Conservation (phyloP, 2,329 filamentous ascomycete genomes). For the Coniochaeta sp. region DNA sequence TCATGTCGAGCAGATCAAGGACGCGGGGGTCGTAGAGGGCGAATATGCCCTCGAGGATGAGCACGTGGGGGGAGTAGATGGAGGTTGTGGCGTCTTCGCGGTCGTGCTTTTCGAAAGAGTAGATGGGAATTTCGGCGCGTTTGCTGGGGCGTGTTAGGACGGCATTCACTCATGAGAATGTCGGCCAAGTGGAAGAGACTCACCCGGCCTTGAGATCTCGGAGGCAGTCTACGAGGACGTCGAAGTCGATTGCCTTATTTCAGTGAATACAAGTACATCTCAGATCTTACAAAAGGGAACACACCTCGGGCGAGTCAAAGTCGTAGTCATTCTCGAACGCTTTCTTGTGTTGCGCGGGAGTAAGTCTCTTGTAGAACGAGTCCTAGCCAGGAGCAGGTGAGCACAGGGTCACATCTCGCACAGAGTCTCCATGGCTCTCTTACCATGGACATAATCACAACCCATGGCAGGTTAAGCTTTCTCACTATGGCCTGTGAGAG, state of each 20-base stretch:
- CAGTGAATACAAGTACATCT: not conserved
- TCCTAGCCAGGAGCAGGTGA: conserved; percentile 48
- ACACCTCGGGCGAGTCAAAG: conserved; percentile 80
- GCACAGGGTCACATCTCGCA: not conserved
- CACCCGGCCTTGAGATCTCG: conserved; percentile 88
- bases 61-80: conserved; percentile 92
- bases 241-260: conserved; percentile 77
- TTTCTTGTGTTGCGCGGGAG: conserved; percentile 66
- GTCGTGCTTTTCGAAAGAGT: conserved; percentile 90
- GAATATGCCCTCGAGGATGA: conserved; percentile 94
- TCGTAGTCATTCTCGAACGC: conserved; percentile 92
- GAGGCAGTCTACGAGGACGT: conserved; percentile 72
- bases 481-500: conserved; percentile 86
- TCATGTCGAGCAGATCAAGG: conserved; percentile 82
- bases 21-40: conserved; percentile 85
- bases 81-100: conserved; percentile 72
- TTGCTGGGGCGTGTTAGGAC: conserved; percentile 45
- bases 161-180: not conserved
- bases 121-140: conserved; percentile 84
- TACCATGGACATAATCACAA: conserved; percentile 96
- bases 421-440: conserved; percentile 19
- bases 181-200: too few species aligned
- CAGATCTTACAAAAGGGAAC: conserved; percentile 9
- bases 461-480: conserved; percentile 89
- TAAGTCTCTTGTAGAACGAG: conserved; percentile 92